phyloP scores from a whole-genome alignment of 176 grass and related monocot genomes.

The Triticum dicoccoides region DNA sequence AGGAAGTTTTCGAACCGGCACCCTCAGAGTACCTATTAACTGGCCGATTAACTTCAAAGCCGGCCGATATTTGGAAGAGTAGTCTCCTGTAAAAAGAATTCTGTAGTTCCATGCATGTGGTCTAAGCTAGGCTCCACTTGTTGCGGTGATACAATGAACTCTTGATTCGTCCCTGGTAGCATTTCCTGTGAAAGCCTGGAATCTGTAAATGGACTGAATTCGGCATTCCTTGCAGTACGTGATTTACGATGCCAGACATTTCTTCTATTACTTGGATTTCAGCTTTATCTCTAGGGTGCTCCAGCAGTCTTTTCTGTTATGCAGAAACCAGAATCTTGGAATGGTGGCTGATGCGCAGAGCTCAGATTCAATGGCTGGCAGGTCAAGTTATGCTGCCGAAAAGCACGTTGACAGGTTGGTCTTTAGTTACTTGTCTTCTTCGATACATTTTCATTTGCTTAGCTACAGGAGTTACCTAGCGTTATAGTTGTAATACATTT shows the following conservation, averaged over 20 bases:
- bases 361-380: constrained; percentile 35
- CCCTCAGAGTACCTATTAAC: too few species aligned
- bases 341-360: constrained; percentile 51
- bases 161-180: not conserved
- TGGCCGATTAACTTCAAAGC: too few species aligned
- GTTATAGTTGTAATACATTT: not conserved
- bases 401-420: constrained; percentile 33
- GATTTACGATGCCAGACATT: not conserved
- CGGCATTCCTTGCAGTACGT: not conserved
- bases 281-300: not conserved
- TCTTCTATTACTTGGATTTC: constrained; percentile 1
- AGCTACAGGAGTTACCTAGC: not conserved
- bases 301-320: constrained; percentile 3
- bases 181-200: not conserved
- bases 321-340: constrained; percentile 26
- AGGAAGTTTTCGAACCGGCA: too few species aligned
- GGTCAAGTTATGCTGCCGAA: constrained; percentile 24
- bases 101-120: not conserved
- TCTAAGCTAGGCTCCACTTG: not conserved
- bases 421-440: not conserved
- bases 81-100: not conserved
- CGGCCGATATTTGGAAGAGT: too few species aligned
- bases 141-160: not conserved
- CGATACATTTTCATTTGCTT: not conserved
- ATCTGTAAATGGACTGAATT: not conserved